Evolutionary conservation across 208 protist genomes (phyloP), one percentile per base, ranked within the genome.

Genomic region (Spongospora subterranea): DNA sequence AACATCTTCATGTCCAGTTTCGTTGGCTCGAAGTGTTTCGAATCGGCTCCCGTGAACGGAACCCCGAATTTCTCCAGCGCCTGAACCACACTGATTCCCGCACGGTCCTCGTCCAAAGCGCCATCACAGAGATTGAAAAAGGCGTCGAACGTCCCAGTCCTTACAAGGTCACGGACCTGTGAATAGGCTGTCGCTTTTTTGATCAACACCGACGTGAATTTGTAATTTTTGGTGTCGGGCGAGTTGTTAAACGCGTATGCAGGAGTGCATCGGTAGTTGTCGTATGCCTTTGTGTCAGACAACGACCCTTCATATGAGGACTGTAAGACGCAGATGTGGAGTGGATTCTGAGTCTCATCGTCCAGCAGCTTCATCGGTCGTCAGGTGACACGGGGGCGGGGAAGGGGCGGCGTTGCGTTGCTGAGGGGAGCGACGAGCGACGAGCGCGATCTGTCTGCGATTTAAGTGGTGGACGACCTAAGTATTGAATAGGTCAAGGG

Each of bases 71-170:
- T 35, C 71, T 82, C 71, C 71, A 82, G 71, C 35, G 71, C 71
- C 35, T 82, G 17, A 13, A 82, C 71, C 11, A 82, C 71, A 6
- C 17, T 45, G 71, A 82, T 82, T 39, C 71, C 71, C 6, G 71
- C 71, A 82, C 71, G 71, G n/a, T 82, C 71, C 35, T 82, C 71
- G n/a, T 82, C 71, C 71, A 82, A 43, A 35, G 71, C 71, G 17
- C 71, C 71, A 82, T 82, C 71, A 82, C 71, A 82, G 6, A 82
- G 71, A n/a, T 82, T 82, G 71, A 82, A 82, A n/a, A 82, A 82
- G 6, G 35, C 71, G 35, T 82, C 71, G 71, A 40, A 82, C 17
- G n/a, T 35, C 17, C 71, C 35, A 20, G 6, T 45, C 17, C 6
- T 20, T 35, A 82, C 71, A 6, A 82, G 71, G 17, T 82, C 71